Percentiles rank a stretch among this genome's conserved stretches.
These are phyloP conservation scores for Chenopodium album DNA, from an alignment of 148 eudicot genomes.

Conservation along the genomic window DNA sequence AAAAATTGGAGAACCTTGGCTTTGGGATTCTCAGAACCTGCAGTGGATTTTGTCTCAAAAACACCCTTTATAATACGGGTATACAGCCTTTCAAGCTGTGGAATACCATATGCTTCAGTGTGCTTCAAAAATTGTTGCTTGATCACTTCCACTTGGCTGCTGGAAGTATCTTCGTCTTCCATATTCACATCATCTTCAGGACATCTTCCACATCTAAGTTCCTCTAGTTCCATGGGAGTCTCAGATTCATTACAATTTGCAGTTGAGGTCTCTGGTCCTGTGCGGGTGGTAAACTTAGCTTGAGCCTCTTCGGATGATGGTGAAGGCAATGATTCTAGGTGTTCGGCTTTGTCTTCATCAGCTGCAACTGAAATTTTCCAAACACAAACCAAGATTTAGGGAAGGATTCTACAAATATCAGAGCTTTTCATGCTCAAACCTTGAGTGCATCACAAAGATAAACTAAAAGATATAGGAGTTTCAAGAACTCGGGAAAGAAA, in stretches of 20 bases:
- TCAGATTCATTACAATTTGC: constrained; percentile 32
- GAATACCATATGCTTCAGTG: constrained; percentile 62
- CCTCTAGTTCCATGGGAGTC: constrained; percentile 26
- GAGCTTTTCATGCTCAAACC: no score
- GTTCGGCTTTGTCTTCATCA: constrained; percentile 47
- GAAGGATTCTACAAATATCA: neutral
- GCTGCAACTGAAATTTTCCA: constrained; percentile 12
- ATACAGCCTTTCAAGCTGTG: constrained; percentile 86
- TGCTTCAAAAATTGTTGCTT: constrained; percentile 59
- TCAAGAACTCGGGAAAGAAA: neutral
- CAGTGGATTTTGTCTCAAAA: constrained; percentile 51
- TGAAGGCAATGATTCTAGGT: constrained; percentile 35
- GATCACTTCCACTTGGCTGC: constrained; percentile 47
- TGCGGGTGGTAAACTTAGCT: constrained; percentile 29
- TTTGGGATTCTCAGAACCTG: constrained; percentile 42
- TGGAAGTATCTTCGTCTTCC: constrained; percentile 50
- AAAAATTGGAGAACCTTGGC: constrained; percentile 66
- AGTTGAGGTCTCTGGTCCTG: constrained; percentile 30
- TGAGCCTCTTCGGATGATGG: constrained; percentile 49
- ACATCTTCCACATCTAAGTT: constrained; percentile 20
- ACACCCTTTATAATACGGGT: constrained; percentile 74
- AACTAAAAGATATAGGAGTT: neutral
- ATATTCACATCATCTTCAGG: constrained; percentile 48
- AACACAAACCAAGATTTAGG: neutral
- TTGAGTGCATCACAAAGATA: neutral